phyloP scores from a whole-genome alignment of 495 filamentous ascomycete genomes.

The Aspergillus hancockii region DNA sequence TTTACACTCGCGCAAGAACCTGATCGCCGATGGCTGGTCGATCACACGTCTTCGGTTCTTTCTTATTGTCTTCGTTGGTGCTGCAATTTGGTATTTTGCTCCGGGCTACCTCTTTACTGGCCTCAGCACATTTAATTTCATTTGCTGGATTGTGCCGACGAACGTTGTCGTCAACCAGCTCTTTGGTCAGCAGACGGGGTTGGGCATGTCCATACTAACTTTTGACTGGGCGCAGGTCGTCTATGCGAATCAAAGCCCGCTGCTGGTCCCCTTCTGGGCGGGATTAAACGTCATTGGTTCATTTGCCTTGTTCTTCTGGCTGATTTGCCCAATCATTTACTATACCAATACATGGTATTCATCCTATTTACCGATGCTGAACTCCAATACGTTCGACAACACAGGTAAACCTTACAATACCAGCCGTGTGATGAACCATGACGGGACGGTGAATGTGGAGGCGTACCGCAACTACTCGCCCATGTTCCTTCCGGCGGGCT shows the following conservation, averaged over 20 bases:
- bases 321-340: slow-evolving; percentile 75
- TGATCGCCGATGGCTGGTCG: slow-evolving; percentile 78
- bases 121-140: slow-evolving; percentile 84
- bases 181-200: slow-evolving; percentile 64
- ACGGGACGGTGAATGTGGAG: slow-evolving; percentile 41
- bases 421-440: slow-evolving; percentile 39
- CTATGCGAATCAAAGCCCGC: slow-evolving; percentile 78
- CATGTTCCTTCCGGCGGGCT: slow-evolving; percentile 50
- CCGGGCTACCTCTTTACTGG: slow-evolving; percentile 85
- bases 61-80: slow-evolving; percentile 63
- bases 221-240: slow-evolving; percentile 95
- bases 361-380: slow-evolving; percentile 48
- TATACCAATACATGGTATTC: slow-evolving; percentile 70
- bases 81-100: slow-evolving; percentile 78
- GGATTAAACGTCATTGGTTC: slow-evolving; percentile 86
- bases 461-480: slow-evolving; percentile 47
- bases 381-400: slow-evolving; percentile 50
- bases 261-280: slow-evolving; percentile 90
- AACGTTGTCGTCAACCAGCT: slow-evolving; percentile 70
- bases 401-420: slow-evolving; percentile 45
- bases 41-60: slow-evolving; percentile 86
- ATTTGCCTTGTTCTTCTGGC: slow-evolving; percentile 85
- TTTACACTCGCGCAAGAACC: slow-evolving; percentile 80
- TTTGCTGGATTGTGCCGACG: slow-evolving; percentile 86
- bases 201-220: slow-evolving; percentile 82